Evolutionary conservation across 441 rosid species (phyloP), one percentile per base, ranked within the genome.

Genomic region (Corymbia calophylla): DNA sequence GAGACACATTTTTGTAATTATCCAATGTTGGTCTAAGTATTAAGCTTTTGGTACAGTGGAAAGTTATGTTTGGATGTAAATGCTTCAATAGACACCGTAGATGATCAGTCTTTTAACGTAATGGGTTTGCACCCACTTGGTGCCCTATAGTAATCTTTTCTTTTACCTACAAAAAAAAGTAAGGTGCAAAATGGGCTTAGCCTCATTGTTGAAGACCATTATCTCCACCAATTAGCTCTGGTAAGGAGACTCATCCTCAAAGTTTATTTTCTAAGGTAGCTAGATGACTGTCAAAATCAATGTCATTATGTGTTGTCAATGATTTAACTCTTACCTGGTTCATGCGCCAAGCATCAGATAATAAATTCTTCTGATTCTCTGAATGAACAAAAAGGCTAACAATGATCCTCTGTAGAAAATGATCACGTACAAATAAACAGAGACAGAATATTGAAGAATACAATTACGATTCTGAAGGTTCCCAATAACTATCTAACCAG

Each of bases 321-420:
- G 49, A 44, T 77, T 44, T 25, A 66, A 80, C 32, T 58, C 54
- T 90, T 93, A 97, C 99, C 98, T 98, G 99, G 84, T 86, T 88
- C 93, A 98, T 95, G 93, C 99, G 95, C 99, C 98, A 94, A 84
- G 80, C 91, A 94, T 97, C 99, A 84, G 99, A 94, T 88, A 97
- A 91, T 35, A 98, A 94, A 92, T 98, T 97, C 84, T 97, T 98
- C 93, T 97, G 99, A 93, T 98, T 95, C 93, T 98, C 99, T 98
- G 93, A 60, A 89, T 87, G 77, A 77, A 90, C 60, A 62, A 86
- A 90, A 86, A 92, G n/a, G 85, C 87, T 81, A 89, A 77, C 84
- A 91, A 87, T 87, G 53, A 89, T 85, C 91, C 58, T 44, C 77
- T 18, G 27, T 62, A 53, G 44, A 48, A 58, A 49, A 77, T 31